Conservation (phyloP, 441 rosid genomes). For the Euphorbia schlechtendalii region DNA sequence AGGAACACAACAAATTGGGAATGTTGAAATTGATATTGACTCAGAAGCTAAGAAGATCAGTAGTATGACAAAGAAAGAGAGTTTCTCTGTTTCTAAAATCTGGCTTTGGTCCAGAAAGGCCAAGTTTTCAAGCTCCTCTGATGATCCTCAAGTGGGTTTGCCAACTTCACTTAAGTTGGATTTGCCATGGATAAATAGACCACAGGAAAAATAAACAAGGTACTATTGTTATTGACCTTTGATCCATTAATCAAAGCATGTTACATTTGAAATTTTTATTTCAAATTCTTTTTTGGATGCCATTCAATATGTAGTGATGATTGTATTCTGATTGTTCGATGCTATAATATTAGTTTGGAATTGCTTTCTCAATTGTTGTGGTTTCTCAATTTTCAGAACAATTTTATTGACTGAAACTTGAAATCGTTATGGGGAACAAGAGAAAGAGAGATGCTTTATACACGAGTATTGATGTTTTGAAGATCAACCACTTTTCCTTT, state of each 20-base stretch:
- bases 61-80: slow-evolving; percentile 60
- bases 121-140: slow-evolving; percentile 41
- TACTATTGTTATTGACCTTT: slow-evolving; percentile 13
- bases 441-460: too few relatives aligned
- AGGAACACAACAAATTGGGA: slow-evolving; percentile 25
- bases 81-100: slow-evolving; percentile 87
- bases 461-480: too few relatives aligned
- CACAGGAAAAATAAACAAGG: slow-evolving; percentile 33
- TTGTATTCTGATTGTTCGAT: too few relatives aligned
- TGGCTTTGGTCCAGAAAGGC: slow-evolving; percentile 97
- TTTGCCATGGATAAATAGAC: slow-evolving; percentile 44
- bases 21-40: slow-evolving; percentile 31
- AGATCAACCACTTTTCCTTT: too few relatives aligned
- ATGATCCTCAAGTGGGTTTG: slow-evolving; percentile 33
- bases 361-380: too few relatives aligned
- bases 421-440: too few relatives aligned
- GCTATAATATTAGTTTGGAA: too few relatives aligned
- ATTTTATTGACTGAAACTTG: too few relatives aligned
- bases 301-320: slow-evolving; percentile 29
- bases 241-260: slow-evolving; percentile 24
- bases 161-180: slow-evolving; percentile 33
- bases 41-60: slow-evolving; percentile 53
- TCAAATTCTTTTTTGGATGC: slow-evolving; percentile 23
- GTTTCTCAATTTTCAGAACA: too few relatives aligned
- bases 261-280: neutral